Conservation (phyloP, 2,329 filamentous ascomycete species). For the Aureobasidium sp. region DNA sequence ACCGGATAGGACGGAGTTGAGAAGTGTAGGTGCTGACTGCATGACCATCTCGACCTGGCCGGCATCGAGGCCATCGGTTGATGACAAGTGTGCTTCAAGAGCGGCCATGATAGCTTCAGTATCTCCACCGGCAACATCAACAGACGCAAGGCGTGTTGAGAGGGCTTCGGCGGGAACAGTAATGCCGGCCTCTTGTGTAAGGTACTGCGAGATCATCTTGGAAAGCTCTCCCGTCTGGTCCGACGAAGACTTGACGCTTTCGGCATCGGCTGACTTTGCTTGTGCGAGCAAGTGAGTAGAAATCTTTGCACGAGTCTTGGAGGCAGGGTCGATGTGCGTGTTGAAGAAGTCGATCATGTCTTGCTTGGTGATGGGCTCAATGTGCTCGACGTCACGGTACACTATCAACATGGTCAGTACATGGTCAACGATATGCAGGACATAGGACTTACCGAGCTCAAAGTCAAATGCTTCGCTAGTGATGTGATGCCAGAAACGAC, state of each 20-base stretch:
- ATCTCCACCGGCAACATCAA: no score
- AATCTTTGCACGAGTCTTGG: conserved; percentile 66
- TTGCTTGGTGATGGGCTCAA: conserved; percentile 65
- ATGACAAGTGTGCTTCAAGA: no score
- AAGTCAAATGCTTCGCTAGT: conserved; percentile 84
- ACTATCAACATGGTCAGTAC: conserved; percentile 35
- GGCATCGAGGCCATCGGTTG: no score
- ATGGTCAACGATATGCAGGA: background rate
- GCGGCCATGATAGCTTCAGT: no score
- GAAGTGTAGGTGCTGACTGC: no score
- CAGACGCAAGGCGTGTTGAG: no score
- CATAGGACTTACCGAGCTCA: conserved; percentile 55
- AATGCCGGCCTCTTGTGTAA: no score
- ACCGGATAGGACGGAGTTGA: no score
- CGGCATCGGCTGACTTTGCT: conserved; percentile 26
- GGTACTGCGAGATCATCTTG: no score
- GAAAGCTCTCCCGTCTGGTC: conserved; percentile 34
- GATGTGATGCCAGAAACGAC: conserved; percentile 77
- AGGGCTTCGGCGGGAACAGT: no score
- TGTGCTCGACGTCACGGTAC: conserved; percentile 64
- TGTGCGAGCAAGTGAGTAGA: conserved; percentile 78
- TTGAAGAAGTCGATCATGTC: conserved; percentile 75
- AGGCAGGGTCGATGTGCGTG: conserved; percentile 65
- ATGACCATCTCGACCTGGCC: no score
- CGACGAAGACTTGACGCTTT: conserved; percentile 12